phyloP scores from a whole-genome alignment of 768 basidiomycete genomes.

The Stropharia rugosoannulata region DNA sequence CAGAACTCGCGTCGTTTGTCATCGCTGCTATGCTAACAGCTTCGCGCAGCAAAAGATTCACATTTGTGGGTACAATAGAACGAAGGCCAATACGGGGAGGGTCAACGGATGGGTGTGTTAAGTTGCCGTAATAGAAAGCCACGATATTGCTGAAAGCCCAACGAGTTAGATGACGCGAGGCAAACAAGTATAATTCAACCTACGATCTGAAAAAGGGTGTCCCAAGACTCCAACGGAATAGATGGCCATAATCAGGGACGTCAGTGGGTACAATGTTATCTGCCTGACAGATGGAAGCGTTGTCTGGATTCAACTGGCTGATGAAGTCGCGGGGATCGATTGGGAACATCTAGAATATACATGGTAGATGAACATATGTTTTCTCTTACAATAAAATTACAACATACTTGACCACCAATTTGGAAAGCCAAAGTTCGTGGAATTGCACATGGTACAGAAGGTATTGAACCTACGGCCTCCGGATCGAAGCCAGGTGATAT shows the following conservation, averaged over 20 bases:
- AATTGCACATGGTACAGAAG: conserved; percentile 46
- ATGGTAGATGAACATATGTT: background rate
- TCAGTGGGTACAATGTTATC: conserved; percentile 61
- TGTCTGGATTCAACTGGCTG: conserved; percentile 31
- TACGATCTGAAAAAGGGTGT: conserved; percentile 73
- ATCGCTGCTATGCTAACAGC: conserved; percentile 37
- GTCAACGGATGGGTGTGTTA: conserved; percentile 64
- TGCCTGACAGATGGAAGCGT: conserved; percentile 47
- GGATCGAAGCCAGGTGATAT: conserved; percentile 36
- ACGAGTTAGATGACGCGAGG: background rate
- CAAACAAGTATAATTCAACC: conserved; percentile 22
- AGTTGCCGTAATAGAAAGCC: conserved; percentile 71
- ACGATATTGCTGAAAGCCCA: conserved; percentile 46
- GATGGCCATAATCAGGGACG: conserved; percentile 46
- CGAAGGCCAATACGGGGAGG: conserved; percentile 68
- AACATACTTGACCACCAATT: conserved; percentile 54
- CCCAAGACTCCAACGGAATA: conserved; percentile 74
- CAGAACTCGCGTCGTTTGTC: background rate
- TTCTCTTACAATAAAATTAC: background rate
- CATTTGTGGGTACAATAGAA: conserved; percentile 59
- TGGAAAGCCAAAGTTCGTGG: conserved; percentile 60
- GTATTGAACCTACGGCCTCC: conserved; percentile 16
- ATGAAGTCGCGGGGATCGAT: conserved; percentile 74
- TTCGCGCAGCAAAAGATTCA: conserved; percentile 33
- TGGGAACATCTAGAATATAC: conserved; percentile 46